Evolutionary conservation across 225 moss, liverwort and hornwort species (phyloP), one percentile per base, ranked within the genome.

Genomic region (Takakia lepidozioides): DNA sequence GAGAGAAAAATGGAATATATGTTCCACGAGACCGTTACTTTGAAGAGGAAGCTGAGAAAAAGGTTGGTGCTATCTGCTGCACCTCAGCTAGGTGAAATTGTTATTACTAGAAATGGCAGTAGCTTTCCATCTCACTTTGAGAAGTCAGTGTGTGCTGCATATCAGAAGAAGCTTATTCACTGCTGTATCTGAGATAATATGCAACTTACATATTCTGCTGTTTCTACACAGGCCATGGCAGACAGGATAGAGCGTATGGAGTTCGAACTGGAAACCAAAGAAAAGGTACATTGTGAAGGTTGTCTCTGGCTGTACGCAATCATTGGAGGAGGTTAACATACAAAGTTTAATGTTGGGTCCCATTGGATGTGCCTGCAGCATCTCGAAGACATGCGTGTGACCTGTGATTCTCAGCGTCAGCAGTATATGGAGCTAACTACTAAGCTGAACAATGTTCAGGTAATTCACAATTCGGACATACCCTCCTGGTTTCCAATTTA

Each of bases 31-130:
- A 95, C 2, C 95, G 95, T 10, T 90, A 76, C 62, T 82, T 87
- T 40, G 90, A 90, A 51, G 95, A 90, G 38, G 95, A 95, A 70
- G 90, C 87, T n/a, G 95, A 95, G 41, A 90, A 85, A 56, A 95
- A 87, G 78, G 93, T 81, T 22, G 34, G 46, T 15, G 1, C 36
- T 17, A 11, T 19, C 46, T 48, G 15, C 29, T 20, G 45, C 38
- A 27, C 2, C 10, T 44, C 4, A 27, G 11, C 15, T 3, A 15
- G 29, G 29, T 51, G 51, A 26, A 14, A 0, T 51, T 14, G 13
- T 2, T 18, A 1, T 29, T 29, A 3, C n/a, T n/a, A n/a, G n/a
- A n/a, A 25, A 8, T 25, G 10, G 2, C n/a, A 51, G 8, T 51
- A 8, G 1, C 19, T 38, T 19, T 1, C 18, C 38, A 29, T 2